Base-by-base conservation (phyloP, 805 yeast species). In the Torulaspora indica region DNA sequence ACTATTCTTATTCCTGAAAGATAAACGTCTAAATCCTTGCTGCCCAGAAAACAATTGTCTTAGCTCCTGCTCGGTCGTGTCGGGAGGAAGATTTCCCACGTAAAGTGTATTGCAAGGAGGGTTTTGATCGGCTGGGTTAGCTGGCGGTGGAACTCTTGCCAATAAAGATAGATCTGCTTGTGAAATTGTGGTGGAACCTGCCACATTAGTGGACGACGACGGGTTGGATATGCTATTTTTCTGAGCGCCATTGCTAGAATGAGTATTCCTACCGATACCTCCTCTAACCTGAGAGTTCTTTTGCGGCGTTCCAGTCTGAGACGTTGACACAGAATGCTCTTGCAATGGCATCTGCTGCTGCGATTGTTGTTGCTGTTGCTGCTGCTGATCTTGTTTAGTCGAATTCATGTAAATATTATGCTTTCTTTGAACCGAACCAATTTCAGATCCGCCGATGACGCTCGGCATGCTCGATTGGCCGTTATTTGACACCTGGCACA, bases 111-210 rank as follows among this genome's bases (percentile, higher is more conserved):
- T 93, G 69, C 98, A 93, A 6, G 98, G 98, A 3, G 98, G 98
- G 61, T 93, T 93, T 68, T 93, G 98, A 66, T 93, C 98, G 2
- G 98, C 98, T 5, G 98, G 98, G 59, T 91, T 91, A 1, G 96
- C 96, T 5, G 95, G 95, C 4, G 91, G 89, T 10, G 93, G 95
- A 24, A 85, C 89, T 52, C 88, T 69, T 0, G 91, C 89, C 38
- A 85, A 67, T 36, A 85, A 68, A 0, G 89, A 81, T 50, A 85
- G 70, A 60, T 85, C 93, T 69, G 76, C 71, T 44, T 71, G 74
- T 5, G 74, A 67, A 17, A 63, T 58, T 15, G 54, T 43, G 38
- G 53, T 29, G 48, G 49, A 29, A 38, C 49, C 45, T 40, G 46
- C 41, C 47, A 44, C 57, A 36, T 48, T 56, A 2, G 46, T 39